These are phyloP conservation scores for Colletotrichum sublineola DNA, from an alignment of 2,329 filamentous ascomycete species.

Conservation along the genomic window DNA sequence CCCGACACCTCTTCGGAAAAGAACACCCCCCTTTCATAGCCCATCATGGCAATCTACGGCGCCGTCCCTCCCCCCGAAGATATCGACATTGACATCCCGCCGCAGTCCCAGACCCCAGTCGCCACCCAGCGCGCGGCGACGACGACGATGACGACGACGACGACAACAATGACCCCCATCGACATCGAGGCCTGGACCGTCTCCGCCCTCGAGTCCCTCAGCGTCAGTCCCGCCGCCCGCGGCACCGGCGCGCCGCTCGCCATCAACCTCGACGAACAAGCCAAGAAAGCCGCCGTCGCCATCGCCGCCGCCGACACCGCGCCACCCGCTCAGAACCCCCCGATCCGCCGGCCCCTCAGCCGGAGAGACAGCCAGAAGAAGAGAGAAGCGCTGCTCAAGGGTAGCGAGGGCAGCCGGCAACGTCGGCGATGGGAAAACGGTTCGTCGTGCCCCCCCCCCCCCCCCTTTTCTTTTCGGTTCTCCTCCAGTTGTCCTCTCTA, in stretches of 20 bases:
- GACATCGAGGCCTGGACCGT: slow-evolving; percentile 79
- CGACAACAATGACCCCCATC: slow-evolving; percentile 53
- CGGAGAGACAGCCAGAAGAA: slow-evolving; percentile 68
- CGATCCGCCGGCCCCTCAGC: slow-evolving; percentile 61
- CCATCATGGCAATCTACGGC: slow-evolving; percentile 65
- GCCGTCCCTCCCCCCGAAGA: slow-evolving; percentile 64
- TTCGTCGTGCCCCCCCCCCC: slow-evolving; percentile 51
- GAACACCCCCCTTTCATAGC: not conserved
- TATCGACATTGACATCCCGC: slow-evolving; percentile 43
- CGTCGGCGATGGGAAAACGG: slow-evolving; percentile 96
- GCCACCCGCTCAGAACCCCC: slow-evolving; percentile 46
- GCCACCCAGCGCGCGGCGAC: slow-evolving; percentile 44
- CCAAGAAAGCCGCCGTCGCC: slow-evolving; percentile 19
- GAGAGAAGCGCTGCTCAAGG: slow-evolving; percentile 84
- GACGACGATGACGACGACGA: slow-evolving; percentile 46
- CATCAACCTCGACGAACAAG: slow-evolving; percentile 79
- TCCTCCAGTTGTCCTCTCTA: too few species aligned
- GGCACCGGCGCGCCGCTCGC: slow-evolving; percentile 75
- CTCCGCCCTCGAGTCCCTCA: slow-evolving; percentile 67
- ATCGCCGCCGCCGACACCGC: slow-evolving; percentile 36
- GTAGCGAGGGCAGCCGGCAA: slow-evolving; percentile 89
- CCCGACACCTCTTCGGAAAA: too few species aligned
- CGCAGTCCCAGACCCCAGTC: slow-evolving; percentile 27
- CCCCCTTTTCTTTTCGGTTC: too few species aligned
- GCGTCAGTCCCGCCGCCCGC: slow-evolving; percentile 66